Percentiles rank a stretch among this genome's conserved stretches.
phyloP scores from a whole-genome alignment of 352 stramenopile genomes.

The Globisporangium spiculum region DNA sequence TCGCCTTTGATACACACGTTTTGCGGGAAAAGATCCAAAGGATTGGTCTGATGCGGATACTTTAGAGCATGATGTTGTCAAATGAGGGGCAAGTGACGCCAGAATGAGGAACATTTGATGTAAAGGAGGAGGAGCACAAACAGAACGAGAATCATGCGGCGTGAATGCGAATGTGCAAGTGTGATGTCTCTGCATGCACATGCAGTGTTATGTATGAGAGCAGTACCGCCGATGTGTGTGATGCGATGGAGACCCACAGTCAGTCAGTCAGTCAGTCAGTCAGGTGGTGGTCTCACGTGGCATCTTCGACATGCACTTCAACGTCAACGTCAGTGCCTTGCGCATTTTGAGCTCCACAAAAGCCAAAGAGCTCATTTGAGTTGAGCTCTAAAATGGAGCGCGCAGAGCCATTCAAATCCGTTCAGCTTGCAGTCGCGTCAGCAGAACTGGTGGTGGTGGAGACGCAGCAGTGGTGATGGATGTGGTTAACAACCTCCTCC shows the following conservation, averaged over 20 bases:
- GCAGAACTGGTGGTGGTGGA: background rate
- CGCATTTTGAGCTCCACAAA: background rate
- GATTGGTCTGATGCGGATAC: background rate
- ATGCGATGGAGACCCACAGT: background rate
- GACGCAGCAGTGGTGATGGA: background rate
- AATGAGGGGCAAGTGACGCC: background rate
- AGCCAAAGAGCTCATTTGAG: background rate
- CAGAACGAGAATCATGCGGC: background rate
- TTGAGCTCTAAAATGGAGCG: background rate
- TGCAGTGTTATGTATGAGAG: background rate
- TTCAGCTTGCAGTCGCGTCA: background rate
- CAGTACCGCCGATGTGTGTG: background rate
- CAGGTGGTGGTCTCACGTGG: background rate
- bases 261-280: background rate
- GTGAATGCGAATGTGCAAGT: background rate
- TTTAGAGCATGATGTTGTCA: background rate
- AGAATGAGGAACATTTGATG: background rate
- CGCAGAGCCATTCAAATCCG: background rate
- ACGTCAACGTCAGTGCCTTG: background rate
- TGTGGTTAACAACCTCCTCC: background rate
- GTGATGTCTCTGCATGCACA: background rate
- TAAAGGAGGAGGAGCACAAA: background rate
- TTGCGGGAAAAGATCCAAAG: background rate
- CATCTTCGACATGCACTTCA: slow-evolving; percentile 1
- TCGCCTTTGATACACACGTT: background rate